phyloP scores from a whole-genome alignment of 2,329 filamentous ascomycete genomes.

The Dryadomyces quercus-mongolicae region DNA sequence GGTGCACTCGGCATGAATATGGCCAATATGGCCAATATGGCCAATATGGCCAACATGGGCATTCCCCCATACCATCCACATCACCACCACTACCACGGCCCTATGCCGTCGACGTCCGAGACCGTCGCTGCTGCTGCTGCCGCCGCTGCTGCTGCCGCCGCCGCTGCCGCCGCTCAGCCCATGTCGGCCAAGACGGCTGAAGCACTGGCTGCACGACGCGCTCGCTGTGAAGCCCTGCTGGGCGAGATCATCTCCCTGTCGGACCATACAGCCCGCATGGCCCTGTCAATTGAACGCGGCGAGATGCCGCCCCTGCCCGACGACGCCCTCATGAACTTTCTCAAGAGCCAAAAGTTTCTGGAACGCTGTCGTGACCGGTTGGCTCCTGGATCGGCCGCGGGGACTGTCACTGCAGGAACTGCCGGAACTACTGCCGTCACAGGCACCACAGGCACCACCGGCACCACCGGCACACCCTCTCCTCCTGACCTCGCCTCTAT shows the following conservation, averaged over 20 bases:
- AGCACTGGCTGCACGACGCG: conserved; percentile 8
- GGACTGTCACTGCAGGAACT: no score
- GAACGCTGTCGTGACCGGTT: conserved; percentile 12
- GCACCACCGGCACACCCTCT: not conserved
- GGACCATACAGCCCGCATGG: conserved; percentile 29
- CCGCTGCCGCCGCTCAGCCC: not conserved
- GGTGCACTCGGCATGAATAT: not conserved
- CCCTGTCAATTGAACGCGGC: conserved; percentile 20
- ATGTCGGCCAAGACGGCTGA: conserved; percentile 9
- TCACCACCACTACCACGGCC: not conserved
- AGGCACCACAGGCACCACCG: not conserved
- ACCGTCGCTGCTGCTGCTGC: not conserved
- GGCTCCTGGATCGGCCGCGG: not conserved
- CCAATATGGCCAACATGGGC: no score
- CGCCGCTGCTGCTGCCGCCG: not conserved
- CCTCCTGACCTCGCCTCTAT: not conserved
- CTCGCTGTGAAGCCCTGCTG: conserved; percentile 20
- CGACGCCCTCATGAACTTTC: conserved; percentile 10
- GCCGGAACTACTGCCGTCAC: not conserved
- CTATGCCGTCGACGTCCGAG: not conserved
- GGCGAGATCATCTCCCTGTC: conserved; percentile 28
- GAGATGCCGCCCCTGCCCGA: conserved; percentile 12
- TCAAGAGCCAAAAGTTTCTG: conserved; percentile 12
- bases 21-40: not conserved
- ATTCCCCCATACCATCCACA: not conserved